Evolutionary conservation across 176 grass and related monocot species (phyloP), one percentile per base, ranked within the genome.

Genomic region (Cenchrus purpureus): DNA sequence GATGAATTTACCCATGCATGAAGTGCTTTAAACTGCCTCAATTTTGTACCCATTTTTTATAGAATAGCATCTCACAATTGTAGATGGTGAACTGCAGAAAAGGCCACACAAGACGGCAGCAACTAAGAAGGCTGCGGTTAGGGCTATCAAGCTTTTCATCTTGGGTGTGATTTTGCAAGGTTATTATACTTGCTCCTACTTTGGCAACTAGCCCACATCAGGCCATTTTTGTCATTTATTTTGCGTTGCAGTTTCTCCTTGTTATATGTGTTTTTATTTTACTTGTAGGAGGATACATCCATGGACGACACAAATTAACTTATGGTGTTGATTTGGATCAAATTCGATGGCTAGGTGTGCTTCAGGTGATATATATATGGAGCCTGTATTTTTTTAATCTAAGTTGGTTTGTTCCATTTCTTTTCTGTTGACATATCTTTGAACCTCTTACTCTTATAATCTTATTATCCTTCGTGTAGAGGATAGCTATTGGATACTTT

Each of bases 401-500:
- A 64, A 73, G 19, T 64, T 61, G 25, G 57, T 69, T 19, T 79
- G 22, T 79, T 64, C 8, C 16, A 54, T 79, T 77, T 67, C 43
- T 37, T 86, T 65, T 83, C 43, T 17, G 40, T 76, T 82, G 62
- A 83, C 3, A 54, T 17, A 59, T 52, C 40, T 68, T 89, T 84
- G 13, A 65, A 62, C 45, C 52, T 65, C 68, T 79, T 64, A 72
- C 73, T 83, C 7, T 78, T 25, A 25, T 25, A 25, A 25, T 25
- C 25, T 25, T 55, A 56, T 74, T 83, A 85, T 92, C 22, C 42
- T 77, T 98, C 77, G 86, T 54, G 72, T 84, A 98, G 93, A 98
- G 97, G 78, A 98, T 96, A 91, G 83, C 93, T 45, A 86, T 95
- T 83, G 97, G 91, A 87, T 98, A 98, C 89, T 92, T 95, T 83